phyloP scores from a whole-genome alignment of 805 yeast genomes.

The Starmerella vaccinii region DNA sequence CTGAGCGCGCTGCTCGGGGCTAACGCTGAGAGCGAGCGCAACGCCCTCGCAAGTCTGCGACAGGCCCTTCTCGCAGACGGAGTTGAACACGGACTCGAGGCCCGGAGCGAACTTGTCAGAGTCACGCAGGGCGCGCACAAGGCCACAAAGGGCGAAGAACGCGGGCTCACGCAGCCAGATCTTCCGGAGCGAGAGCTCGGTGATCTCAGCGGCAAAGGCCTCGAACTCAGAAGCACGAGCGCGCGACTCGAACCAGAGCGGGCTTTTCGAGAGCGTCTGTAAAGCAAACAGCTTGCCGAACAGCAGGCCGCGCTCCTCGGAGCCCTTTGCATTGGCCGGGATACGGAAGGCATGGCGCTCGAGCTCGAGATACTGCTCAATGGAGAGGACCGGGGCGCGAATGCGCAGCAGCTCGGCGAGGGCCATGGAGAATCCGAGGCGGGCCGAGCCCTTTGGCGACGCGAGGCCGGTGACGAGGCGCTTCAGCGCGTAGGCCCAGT shows the following conservation, averaged over 20 bases:
- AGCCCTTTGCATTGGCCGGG: conserved; percentile 51
- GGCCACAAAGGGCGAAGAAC: conserved; percentile 55
- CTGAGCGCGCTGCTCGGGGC: conserved; percentile 25
- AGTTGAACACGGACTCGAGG: conserved; percentile 31
- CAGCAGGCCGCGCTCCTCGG: conserved; percentile 64
- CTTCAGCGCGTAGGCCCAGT: conserved; percentile 73
- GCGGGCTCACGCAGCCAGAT: conserved; percentile 83
- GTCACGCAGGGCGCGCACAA: conserved; percentile 29
- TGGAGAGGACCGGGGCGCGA: conserved; percentile 31
- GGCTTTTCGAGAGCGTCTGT: conserved; percentile 58
- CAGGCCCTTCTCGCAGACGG: conserved; percentile 44
- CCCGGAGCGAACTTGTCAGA: conserved; percentile 11
- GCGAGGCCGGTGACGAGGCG: conserved; percentile 73
- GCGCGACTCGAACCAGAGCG: conserved; percentile 26
- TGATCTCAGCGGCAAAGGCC: conserved; percentile 38
- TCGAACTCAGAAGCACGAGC: conserved; percentile 30
- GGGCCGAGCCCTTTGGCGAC: conserved; percentile 71
- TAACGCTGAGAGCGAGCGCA: conserved; percentile 53
- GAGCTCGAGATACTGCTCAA: conserved; percentile 33
- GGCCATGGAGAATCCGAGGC: conserved; percentile 83
- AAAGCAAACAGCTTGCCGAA: conserved; percentile 82
- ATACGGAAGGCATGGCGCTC: conserved; percentile 34
- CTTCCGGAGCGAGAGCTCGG: conserved; percentile 53
- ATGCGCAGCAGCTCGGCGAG: conserved; percentile 46
- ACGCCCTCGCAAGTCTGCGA: conserved; percentile 69